A percentile compares a stretch with the other conserved stretches of the same genome.
These are phyloP conservation scores for Tubosaeta sp. DNA, from an alignment of 768 basidiomycete species.

Conservation along the genomic window DNA sequence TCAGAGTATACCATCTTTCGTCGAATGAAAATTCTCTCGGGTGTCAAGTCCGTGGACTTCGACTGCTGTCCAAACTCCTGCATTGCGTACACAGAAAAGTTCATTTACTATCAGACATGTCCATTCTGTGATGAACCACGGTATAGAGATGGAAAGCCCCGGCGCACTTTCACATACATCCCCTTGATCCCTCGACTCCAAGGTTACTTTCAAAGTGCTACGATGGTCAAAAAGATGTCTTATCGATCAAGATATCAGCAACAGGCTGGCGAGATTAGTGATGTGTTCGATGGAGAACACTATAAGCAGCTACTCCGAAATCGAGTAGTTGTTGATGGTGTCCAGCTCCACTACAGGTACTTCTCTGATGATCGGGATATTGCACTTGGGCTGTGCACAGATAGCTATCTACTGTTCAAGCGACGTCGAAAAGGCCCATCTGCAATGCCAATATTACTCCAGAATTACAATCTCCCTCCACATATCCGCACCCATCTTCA, in stretches of 20 bases:
- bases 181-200: neutral
- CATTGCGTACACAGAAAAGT: neutral
- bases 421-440: constrained; percentile 25
- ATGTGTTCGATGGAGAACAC: constrained; percentile 35
- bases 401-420: constrained; percentile 42
- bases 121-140: neutral
- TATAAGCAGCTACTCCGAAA: constrained; percentile 26
- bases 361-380: constrained; percentile 40
- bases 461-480: constrained; percentile 43
- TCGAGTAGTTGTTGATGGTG: constrained; percentile 27
- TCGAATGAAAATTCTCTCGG: neutral
- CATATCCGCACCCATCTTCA: constrained; percentile 32
- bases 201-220: neutral
- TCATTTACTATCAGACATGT: neutral
- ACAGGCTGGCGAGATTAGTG: constrained; percentile 15
- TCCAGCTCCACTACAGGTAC: constrained; percentile 22
- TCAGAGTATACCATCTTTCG: neutral
- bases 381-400: constrained; percentile 39
- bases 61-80: neutral
- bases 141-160: neutral
- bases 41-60: neutral
- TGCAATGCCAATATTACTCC: constrained; percentile 38
- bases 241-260: neutral
- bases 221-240: neutral
- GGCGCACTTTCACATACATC: neutral